A percentile compares a stretch with the other conserved stretches of the same genome.
Conservation (phyloP, 768 basidiomycete genomes). For the Russula emetica region DNA sequence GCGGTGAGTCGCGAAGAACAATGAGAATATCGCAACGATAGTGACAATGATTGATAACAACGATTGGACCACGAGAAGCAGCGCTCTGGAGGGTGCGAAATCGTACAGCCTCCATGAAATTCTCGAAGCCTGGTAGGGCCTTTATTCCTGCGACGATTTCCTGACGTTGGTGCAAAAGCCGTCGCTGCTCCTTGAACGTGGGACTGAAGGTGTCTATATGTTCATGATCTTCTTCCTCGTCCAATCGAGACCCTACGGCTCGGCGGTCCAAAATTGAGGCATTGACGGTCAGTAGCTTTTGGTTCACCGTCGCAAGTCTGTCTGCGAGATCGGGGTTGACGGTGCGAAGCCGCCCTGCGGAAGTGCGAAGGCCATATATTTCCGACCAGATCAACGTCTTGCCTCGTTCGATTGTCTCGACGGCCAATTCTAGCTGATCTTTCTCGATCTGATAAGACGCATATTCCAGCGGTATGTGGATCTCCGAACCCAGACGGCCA, state of each 20-base stretch:
- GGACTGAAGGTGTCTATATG: neutral
- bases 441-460: conserved; percentile 2
- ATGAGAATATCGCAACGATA: conserved; percentile 11
- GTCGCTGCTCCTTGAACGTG: neutral
- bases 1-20: neutral
- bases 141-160: neutral
- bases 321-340: neutral
- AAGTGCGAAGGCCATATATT: conserved; percentile 7
- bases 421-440: conserved; percentile 5
- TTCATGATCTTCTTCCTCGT: neutral
- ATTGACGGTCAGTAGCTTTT: neutral
- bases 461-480: neutral
- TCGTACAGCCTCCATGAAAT: neutral
- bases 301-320: neutral
- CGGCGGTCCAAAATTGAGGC: neutral
- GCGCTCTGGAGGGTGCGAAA: neutral
- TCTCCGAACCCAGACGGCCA: neutral
- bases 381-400: conserved; percentile 12
- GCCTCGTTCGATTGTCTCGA: conserved; percentile 16
- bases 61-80: conserved; percentile 5
- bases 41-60: conserved; percentile 1
- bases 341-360: neutral
- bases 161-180: conserved; percentile 5
- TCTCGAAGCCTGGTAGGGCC: neutral
- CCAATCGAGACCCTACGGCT: neutral